Percentiles rank a stretch among this genome's conserved stretches.
These are phyloP conservation scores for Atkinsonella texensis DNA, from an alignment of 2,329 filamentous ascomycete genomes.

Conservation along the genomic window DNA sequence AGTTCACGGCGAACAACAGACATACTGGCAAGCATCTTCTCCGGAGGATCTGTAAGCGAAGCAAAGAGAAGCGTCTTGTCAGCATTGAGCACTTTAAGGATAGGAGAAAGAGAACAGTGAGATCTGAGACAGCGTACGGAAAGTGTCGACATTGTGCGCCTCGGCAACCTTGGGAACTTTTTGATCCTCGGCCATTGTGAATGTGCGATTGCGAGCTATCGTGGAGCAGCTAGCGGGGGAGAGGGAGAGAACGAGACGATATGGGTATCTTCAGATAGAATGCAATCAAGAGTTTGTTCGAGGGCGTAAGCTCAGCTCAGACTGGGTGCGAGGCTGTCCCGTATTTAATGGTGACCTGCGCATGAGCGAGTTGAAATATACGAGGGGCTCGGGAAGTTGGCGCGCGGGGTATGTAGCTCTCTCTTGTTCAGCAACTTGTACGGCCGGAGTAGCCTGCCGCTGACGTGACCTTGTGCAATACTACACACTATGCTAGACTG, in stretches of 20 bases:
- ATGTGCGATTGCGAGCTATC: background rate
- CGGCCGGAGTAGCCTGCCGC: too few relatives aligned
- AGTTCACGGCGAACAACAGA: slow-evolving; percentile 4
- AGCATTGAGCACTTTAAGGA: background rate
- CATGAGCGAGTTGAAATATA: background rate
- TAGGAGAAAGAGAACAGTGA: background rate
- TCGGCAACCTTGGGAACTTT: slow-evolving; percentile 50
- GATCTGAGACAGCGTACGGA: slow-evolving; percentile 34
- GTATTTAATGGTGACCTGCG: background rate
- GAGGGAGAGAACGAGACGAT: too few relatives aligned
- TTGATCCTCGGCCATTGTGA: slow-evolving; percentile 32
- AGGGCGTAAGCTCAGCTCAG: background rate
- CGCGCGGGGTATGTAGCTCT: slow-evolving; percentile 4
- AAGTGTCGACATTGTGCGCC: slow-evolving; percentile 67
- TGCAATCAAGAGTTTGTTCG: background rate
- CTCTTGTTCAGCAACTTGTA: too few relatives aligned
- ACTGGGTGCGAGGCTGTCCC: background rate
- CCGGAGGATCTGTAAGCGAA: slow-evolving; percentile 40
- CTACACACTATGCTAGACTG: too few relatives aligned
- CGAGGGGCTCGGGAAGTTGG: background rate
- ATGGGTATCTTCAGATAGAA: background rate
- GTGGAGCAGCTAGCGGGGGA: background rate
- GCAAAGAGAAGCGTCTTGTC: background rate
- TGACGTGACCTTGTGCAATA: too few relatives aligned
- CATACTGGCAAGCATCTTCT: slow-evolving; percentile 58